phyloP scores from a whole-genome alignment of 176 grass and related monocot species.

The Thalia dealbata region DNA sequence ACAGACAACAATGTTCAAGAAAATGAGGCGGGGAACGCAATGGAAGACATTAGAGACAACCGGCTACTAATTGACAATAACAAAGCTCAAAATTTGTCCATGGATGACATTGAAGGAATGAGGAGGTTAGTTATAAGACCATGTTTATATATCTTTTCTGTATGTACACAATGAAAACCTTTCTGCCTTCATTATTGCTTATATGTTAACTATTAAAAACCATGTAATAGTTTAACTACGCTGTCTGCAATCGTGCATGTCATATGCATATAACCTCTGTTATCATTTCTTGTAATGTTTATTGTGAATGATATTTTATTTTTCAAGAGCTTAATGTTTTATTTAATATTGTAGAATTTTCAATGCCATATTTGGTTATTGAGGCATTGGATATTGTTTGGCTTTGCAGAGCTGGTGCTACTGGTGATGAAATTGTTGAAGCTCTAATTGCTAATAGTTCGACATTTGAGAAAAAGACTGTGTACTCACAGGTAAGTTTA shows the following conservation, averaged over 20 bases:
- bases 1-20: slow-evolving; percentile 38
- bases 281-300: not conserved
- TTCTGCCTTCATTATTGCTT: not conserved
- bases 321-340: not conserved
- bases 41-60: slow-evolving; percentile 63
- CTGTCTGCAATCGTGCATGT: not conserved
- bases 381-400: not conserved
- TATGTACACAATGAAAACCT: not conserved
- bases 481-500: slow-evolving; percentile 66
- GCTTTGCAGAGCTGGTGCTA: slow-evolving; percentile 54
- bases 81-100: slow-evolving; percentile 78
- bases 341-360: not conserved
- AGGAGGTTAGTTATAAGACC: slow-evolving; percentile 33
- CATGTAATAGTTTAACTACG: too few species aligned
- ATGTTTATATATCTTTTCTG: not conserved
- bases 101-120: slow-evolving; percentile 83
- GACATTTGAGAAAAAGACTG: slow-evolving; percentile 74
- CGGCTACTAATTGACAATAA: slow-evolving; percentile 85
- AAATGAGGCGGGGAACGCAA: slow-evolving; percentile 18
- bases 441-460: slow-evolving; percentile 90
- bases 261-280: not conserved
- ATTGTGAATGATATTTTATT: not conserved
- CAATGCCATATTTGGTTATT: not conserved
- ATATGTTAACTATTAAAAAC: not conserved
- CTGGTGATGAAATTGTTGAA: slow-evolving; percentile 69